Percentiles rank a stretch among this genome's conserved stretches.
Conservation (phyloP, 2,329 filamentous ascomycete genomes). For the Ceratocystis huliohia region DNA sequence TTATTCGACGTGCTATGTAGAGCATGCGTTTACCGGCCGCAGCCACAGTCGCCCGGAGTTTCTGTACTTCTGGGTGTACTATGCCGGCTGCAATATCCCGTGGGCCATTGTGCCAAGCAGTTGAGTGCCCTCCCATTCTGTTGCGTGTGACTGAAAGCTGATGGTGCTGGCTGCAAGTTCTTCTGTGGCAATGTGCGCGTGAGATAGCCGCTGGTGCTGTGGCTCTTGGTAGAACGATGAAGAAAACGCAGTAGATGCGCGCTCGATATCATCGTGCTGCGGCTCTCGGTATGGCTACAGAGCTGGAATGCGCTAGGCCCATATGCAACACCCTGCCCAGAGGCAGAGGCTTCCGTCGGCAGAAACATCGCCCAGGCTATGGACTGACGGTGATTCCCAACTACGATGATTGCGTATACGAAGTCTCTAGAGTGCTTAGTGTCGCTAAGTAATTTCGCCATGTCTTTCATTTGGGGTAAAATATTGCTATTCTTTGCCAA, state of each 20-base stretch:
- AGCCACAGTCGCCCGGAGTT: slow-evolving; percentile 46
- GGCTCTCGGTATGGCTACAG: not conserved
- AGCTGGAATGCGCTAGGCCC: not conserved
- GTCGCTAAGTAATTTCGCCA: too few relatives aligned
- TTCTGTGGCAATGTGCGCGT: not conserved
- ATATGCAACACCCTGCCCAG: too few relatives aligned
- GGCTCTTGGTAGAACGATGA: not conserved
- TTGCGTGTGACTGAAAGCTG: slow-evolving; percentile 27
- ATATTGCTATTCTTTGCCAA: too few relatives aligned
- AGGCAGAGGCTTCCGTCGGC: too few relatives aligned
- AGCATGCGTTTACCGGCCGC: slow-evolving; percentile 34
- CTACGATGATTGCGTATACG: too few relatives aligned
- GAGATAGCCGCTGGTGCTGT: not conserved
- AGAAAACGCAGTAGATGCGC: not conserved
- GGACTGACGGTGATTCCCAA: too few relatives aligned
- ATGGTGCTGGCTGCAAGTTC: slow-evolving; percentile 38
- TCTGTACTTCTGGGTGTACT: slow-evolving; percentile 53
- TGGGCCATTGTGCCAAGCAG: slow-evolving; percentile 31
- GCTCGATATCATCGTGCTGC: not conserved
- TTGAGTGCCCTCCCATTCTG: not conserved
- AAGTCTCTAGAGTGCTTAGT: too few relatives aligned
- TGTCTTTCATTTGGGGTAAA: too few relatives aligned
- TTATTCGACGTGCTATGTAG: slow-evolving; percentile 44
- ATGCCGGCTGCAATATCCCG: slow-evolving; percentile 46
- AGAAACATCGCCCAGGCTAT: too few relatives aligned